Evolutionary conservation across 2,329 filamentous ascomycete genomes (phyloP), one percentile per base, ranked within the genome.

Genomic region (Didymella segeticola): DNA sequence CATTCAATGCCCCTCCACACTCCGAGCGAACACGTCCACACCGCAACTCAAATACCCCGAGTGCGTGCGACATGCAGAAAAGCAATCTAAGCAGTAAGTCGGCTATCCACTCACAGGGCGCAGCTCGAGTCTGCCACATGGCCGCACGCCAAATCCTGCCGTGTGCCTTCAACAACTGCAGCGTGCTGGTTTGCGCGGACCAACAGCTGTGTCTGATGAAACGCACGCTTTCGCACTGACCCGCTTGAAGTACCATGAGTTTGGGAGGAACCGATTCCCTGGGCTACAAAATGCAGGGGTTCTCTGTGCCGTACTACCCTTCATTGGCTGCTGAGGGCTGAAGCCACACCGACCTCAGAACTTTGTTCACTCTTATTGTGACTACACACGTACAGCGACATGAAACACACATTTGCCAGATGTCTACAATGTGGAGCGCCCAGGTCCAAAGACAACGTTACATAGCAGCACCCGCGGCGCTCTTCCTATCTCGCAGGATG

Each of bases 211-310:
- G 5, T 27, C 27, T 41, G 34, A 30, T 27, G 29, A 11, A 34
- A 41, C 12, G 33, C 46, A 41, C 41, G 12, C 39, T 27, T 15
- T 48, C 45, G 51, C 51, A 54, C 45, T 54, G 51, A 42, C 51
- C 51, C 31, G 31, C 17, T 14, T 25, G 39, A 38, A 6, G 26
- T 54, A 39, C 51, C 51, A 48, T 41, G 23, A 10, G 39, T 20
- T 19, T 54, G 51, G 51, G 46, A 49, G 42, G 39, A 49, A 43
- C 51, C 51, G 45, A 36, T 42, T 33, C 25, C 51, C 45, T 48
- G 51, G 47, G 51, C 51, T 39, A 41, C 51, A 54, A 8, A 20
- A 26, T 45, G 51, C 51, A 54, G 51, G 50, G 51, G 51, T 45
- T 34, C 19, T 36, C 8, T 17, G 33, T 54, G 41, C 51, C 39